Evolutionary conservation across 768 basidiomycete species (phyloP).

Genomic region (Udeniomyces megalosporus): DNA sequence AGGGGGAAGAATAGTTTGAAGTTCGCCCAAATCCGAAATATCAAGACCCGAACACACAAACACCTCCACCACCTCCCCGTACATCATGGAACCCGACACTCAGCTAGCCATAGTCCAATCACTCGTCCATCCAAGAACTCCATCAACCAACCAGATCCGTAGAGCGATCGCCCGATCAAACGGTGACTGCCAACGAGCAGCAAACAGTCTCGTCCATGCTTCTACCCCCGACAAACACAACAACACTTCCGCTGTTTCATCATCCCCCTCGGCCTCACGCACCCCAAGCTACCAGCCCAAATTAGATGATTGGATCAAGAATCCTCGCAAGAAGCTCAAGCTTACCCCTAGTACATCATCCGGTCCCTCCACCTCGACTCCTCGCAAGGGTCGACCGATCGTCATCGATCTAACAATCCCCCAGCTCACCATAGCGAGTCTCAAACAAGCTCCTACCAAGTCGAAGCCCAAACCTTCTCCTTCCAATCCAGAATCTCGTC

Average conservation of each 20-base stretch:
- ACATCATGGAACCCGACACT: slow-evolving; percentile 1
- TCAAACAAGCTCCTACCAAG: slow-evolving; percentile 13
- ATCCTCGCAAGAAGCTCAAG: background rate
- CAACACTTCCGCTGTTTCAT: background rate
- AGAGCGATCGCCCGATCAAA: too few species aligned
- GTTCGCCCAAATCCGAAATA: background rate
- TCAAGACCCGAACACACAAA: background rate
- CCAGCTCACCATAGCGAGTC: slow-evolving; percentile 9
- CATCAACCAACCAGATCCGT: too few species aligned
- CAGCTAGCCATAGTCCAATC: background rate
- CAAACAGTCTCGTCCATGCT: too few species aligned
- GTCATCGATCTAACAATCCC: background rate
- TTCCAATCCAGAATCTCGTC: too few species aligned
- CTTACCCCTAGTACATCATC: background rate
- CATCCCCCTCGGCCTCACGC: background rate
- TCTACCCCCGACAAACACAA: too few species aligned
- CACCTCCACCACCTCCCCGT: too few species aligned
- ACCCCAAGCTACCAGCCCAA: too few species aligned
- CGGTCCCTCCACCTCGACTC: background rate
- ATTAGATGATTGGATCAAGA: too few species aligned
- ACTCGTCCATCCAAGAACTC: background rate
- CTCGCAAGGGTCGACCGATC: background rate
- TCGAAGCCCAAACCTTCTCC: too few species aligned
- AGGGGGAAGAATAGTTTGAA: background rate
- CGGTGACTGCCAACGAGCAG: too few species aligned